phyloP scores from a whole-genome alignment of 352 stramenopile species.

The Phytophthora niederhauseri region DNA sequence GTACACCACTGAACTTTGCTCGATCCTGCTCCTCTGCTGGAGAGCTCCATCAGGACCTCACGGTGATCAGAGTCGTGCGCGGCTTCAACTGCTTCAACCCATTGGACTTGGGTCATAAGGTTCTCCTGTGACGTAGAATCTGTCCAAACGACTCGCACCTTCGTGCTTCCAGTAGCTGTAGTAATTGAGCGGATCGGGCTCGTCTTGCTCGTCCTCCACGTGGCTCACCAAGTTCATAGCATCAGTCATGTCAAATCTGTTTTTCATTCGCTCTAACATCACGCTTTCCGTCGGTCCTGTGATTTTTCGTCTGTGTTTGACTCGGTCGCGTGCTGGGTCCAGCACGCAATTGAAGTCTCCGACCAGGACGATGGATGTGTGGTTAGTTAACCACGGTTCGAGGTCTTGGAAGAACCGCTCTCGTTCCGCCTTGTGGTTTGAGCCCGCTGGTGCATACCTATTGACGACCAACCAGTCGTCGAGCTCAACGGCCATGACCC shows the following conservation, averaged over 20 bases:
- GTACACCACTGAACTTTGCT: not conserved
- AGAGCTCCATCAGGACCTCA: not conserved
- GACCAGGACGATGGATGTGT: not conserved
- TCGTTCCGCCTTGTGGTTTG: not conserved
- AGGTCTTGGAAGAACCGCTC: not conserved
- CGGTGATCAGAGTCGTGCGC: not conserved
- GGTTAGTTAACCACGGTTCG: not conserved
- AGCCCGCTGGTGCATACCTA: not conserved
- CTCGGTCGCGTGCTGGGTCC: not conserved
- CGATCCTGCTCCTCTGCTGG: not conserved
- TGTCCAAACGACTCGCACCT: not conserved
- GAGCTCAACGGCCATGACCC: slow-evolving; percentile 1
- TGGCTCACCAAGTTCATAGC: not conserved
- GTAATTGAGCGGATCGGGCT: not conserved
- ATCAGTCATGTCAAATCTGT: not conserved
- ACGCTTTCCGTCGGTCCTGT: not conserved
- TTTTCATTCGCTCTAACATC: not conserved
- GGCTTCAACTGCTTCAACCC: not conserved
- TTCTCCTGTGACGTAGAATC: not conserved
- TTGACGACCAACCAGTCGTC: slow-evolving; percentile 3
- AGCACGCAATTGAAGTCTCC: not conserved
- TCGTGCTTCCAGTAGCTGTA: not conserved
- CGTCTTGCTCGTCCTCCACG: not conserved
- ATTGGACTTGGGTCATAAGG: not conserved
- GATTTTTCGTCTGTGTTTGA: not conserved